phyloP scores from a whole-genome alignment of 2,329 filamentous ascomycete species.

The Thermothelomyces thermophilus region DNA sequence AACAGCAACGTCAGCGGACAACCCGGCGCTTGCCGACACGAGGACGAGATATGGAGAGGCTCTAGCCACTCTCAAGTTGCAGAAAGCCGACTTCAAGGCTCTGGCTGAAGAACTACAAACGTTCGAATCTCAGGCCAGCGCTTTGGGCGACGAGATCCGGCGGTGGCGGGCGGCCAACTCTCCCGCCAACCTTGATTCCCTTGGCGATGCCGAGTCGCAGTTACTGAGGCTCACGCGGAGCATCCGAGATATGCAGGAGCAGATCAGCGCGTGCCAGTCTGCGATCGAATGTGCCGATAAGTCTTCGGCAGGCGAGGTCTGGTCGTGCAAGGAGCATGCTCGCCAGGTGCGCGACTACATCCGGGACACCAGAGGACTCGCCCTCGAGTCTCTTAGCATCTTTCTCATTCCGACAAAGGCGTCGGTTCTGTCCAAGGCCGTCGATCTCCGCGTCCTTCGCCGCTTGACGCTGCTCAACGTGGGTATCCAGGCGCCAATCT shows the following conservation, averaged over 20 bases:
- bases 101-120: slow-evolving; percentile 30
- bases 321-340: slow-evolving; percentile 20
- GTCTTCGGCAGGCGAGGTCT: slow-evolving; percentile 2
- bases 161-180: slow-evolving; percentile 24
- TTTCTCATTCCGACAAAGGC: slow-evolving; percentile 55
- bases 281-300: slow-evolving; percentile 33
- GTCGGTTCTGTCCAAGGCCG: slow-evolving; percentile 47
- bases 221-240: slow-evolving; percentile 28
- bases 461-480: slow-evolving; percentile 57
- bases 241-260: slow-evolving; percentile 31
- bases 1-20: not conserved
- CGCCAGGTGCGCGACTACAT: slow-evolving; percentile 45
- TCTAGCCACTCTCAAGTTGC: slow-evolving; percentile 24
- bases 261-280: slow-evolving; percentile 32
- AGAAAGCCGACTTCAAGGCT: slow-evolving; percentile 31
- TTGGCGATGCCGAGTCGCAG: slow-evolving; percentile 28
- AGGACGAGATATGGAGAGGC: slow-evolving; percentile 14
- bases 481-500: slow-evolving; percentile 54
- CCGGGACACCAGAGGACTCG: slow-evolving; percentile 50
- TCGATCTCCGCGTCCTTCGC: slow-evolving; percentile 52
- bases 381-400: slow-evolving; percentile 48
- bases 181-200: slow-evolving; percentile 12
- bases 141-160: slow-evolving; percentile 29
- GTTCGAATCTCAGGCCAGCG: slow-evolving; percentile 29
- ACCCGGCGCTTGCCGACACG: slow-evolving; percentile 5